Evolutionary conservation across 1,139 yeast species (phyloP), one percentile per base, ranked within the genome.

Genomic region (Yamadazyma diospyri): DNA sequence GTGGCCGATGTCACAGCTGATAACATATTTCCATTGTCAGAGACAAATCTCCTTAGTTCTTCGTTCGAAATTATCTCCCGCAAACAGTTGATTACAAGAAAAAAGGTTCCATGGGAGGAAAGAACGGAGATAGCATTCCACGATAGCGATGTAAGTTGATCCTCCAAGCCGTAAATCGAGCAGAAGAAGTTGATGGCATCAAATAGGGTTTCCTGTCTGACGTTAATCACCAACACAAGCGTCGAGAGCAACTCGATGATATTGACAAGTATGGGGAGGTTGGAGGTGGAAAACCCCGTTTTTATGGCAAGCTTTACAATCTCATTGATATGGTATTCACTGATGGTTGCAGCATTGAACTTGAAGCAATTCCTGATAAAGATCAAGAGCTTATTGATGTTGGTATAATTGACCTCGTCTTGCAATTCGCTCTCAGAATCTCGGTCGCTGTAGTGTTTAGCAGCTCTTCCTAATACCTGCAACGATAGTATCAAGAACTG

Each of bases 161-260:
- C 58, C 19, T 67, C 53, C 13, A 62, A 46, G 0, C 77, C 72
- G 32, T 55, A 51, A 4, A 47, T 31, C 15, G 48, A 46, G 37
- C 83, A 72, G 4, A 81, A 46, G 9, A 76, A 64, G 27, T 64
- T 66, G 4, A 79, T 48, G 1, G 68, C 55, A 13, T 59, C 58
- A 31, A 53, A 51, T 22, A 76, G 48, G 23, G 58, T 51, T 1
- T 57, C 48, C 6, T 55, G 40, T 0, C 85, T 83, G 3, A 79
- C 50, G 17, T 55, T 49, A 1, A 81, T 79, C 41, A 63, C 72
- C 1, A 68, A 48, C 31, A 74, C 59, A 4, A 74, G 57, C 0
- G 76, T 55, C 30, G 72, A 71, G 14, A 81, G 46, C 7, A 77
- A 42, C 2, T 59, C 61, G n/a, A 78, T 48, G 23, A 76, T 61